Base-by-base conservation (phyloP, 768 basidiomycete genomes). In the Suillus spraguei region DNA sequence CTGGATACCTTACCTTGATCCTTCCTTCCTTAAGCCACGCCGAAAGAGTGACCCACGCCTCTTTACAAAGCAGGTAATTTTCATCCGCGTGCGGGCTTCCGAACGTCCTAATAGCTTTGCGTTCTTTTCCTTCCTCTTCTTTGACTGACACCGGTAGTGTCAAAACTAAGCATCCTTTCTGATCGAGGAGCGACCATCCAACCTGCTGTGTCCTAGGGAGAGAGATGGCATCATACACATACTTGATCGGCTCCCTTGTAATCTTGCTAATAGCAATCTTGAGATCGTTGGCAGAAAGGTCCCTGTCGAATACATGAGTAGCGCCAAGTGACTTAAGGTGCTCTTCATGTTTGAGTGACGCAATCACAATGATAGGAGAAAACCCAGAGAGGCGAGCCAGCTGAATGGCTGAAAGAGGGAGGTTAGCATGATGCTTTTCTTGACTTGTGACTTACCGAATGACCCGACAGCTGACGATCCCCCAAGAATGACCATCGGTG, bases 401-500 rank as follows among this genome's bases (percentile, higher is more conserved):
- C 66, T 83, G 82, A 62, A 78, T 73, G 16, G 60, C 81, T 79
- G 60, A 14, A 17, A 44, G 38, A 17, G 38, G 53, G 49, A 28
- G 35, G 20, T 28, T 53, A n/a, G 11, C 16, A 17, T 28, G 3
- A 50, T 44, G 16, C 7, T 46, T 32, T 36, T 35, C 55, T 65
- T 33, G 71, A 62, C 50, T 2, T 28, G 33, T 53, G n/a, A 68
- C 75, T 64, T 64, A 81, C 83, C 76, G 53, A 73, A 80, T 72
- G 78, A 79, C n/a, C 83, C 84, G 0, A 84, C 82, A 22, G 80
- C 81, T 13, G 77, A 77, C 6, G 81, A 70, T 5, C 84, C 84
- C n/a, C 83, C 84, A 36, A 82, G 66, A 61, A 85, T 75, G 55
- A 86, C 65, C 20, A 84, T 77, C 1, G 83, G 78, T 10, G 74